A percentile compares a stretch with the other conserved stretches of the same genome.
These are phyloP conservation scores for Ilyonectria robusta DNA, from an alignment of 2,329 filamentous ascomycete species.

Conservation along the genomic window DNA sequence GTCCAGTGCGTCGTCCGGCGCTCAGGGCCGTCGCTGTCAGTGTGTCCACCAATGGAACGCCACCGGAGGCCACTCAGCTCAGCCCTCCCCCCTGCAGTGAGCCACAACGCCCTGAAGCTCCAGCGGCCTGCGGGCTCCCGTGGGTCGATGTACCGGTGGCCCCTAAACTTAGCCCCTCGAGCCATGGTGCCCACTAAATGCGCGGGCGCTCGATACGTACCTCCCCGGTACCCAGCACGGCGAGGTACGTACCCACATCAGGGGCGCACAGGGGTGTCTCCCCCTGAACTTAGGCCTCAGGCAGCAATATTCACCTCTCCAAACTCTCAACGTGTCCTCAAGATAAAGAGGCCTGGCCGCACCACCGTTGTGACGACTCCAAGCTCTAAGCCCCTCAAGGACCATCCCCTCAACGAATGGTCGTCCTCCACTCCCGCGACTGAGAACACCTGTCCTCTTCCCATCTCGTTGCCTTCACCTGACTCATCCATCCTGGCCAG, in stretches of 20 bases:
- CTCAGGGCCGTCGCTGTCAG: not conserved
- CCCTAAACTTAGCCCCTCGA: conserved; percentile 24
- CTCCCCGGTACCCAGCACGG: conserved; percentile 16
- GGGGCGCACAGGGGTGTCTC: conserved; percentile 23
- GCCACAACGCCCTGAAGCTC: conserved; percentile 28
- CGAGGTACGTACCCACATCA: conserved; percentile 16
- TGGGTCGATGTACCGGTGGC: conserved; percentile 27
- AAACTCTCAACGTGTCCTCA: conserved; percentile 51
- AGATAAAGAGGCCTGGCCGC: conserved; percentile 54
- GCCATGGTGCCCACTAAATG: conserved; percentile 20
- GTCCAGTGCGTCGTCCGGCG: not conserved
- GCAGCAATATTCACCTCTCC: conserved; percentile 36
- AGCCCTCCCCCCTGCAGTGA: conserved; percentile 27
- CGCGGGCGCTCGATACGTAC: conserved; percentile 20
- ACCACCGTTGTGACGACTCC: conserved; percentile 26
- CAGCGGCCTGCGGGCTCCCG: conserved; percentile 13
- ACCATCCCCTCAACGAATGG: conserved; percentile 36
- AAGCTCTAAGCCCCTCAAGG: conserved; percentile 31
- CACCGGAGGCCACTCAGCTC: conserved; percentile 13
- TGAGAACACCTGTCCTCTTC: conserved; percentile 49
- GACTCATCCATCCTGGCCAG: conserved; percentile 40
- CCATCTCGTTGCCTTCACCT: conserved; percentile 38
- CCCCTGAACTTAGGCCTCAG: conserved; percentile 49
- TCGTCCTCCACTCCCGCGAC: conserved; percentile 31
- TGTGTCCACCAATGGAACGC: conserved; percentile 16